These are phyloP conservation scores for Tillandsia leiboldiana DNA, from an alignment of 176 grass and related monocot species.

Conservation along the genomic window DNA sequence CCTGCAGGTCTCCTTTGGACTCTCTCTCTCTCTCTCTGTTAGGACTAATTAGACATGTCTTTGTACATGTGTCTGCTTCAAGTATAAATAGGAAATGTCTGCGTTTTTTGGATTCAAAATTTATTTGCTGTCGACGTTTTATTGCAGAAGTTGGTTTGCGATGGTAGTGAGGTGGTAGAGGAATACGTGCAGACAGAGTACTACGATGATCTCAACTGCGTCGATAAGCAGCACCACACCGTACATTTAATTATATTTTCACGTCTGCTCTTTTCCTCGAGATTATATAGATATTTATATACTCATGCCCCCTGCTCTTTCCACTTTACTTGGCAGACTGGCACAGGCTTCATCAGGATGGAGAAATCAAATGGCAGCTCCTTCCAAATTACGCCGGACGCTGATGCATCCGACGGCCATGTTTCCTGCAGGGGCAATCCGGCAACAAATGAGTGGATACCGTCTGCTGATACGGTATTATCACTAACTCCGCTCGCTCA, in stretches of 20 bases:
- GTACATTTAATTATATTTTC: slow-evolving; percentile 8
- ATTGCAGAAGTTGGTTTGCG: slow-evolving; percentile 41
- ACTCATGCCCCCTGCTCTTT: neutral
- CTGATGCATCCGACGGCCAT: slow-evolving; percentile 19
- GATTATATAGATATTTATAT: neutral
- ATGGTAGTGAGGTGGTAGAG: slow-evolving; percentile 40
- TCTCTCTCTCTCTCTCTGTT: neutral
- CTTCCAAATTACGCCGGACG: slow-evolving; percentile 28
- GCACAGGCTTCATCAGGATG: slow-evolving; percentile 87
- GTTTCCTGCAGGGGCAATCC: slow-evolving; percentile 60
- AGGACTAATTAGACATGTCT: neutral
- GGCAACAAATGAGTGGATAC: slow-evolving; percentile 84
- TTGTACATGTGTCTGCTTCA: too few relatives aligned
- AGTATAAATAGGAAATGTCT: neutral
- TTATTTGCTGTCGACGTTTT: neutral
- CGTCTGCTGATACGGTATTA: slow-evolving; percentile 42
- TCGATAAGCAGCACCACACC: slow-evolving; percentile 86
- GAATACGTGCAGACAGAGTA: slow-evolving; percentile 84
- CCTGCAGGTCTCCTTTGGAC: slow-evolving; percentile 18
- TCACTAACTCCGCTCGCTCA: neutral
- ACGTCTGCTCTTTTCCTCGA: neutral
- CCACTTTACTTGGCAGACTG: slow-evolving; percentile 42
- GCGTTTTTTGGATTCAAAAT: neutral
- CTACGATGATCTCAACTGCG: slow-evolving; percentile 60
- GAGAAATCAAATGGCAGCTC: slow-evolving; percentile 26